Percentiles rank a stretch among this genome's conserved stretches.
Evolutionary conservation across 208 protist species (phyloP).

Genomic region (Crithidia bombi): DNA sequence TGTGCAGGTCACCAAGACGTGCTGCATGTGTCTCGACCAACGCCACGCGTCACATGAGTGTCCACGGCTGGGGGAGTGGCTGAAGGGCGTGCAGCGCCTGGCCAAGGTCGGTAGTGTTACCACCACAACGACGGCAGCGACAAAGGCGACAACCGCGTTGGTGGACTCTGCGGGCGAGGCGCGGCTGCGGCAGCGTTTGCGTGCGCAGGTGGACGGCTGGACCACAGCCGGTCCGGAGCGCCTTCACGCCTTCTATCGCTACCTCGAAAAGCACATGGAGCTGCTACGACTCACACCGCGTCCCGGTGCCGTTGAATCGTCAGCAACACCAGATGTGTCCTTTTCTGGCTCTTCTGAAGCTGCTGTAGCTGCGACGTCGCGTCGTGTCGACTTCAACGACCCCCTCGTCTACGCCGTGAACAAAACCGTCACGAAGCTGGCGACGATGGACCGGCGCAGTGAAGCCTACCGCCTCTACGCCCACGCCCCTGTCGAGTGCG

Average conservation of each 20-base stretch:
- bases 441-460: constrained; percentile 41
- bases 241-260: constrained; percentile 81
- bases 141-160: constrained; percentile 6
- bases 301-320: too few relatives aligned
- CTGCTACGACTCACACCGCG: constrained; percentile 20
- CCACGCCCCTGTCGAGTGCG: constrained; percentile 38
- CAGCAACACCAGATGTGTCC: too few relatives aligned
- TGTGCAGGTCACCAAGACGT: constrained; percentile 83
- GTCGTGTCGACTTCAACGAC: constrained; percentile 30
- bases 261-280: constrained; percentile 62
- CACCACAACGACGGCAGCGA: neutral
- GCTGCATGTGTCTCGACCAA: constrained; percentile 91
- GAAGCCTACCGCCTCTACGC: constrained; percentile 80
- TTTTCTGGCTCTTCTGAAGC: neutral
- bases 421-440: constrained; percentile 61
- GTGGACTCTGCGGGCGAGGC: constrained; percentile 18
- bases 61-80: constrained; percentile 66
- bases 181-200: constrained; percentile 43
- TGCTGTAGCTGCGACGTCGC: neutral
- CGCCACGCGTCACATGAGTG: constrained; percentile 79
- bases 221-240: constrained; percentile 80
- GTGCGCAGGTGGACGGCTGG: constrained; percentile 85
- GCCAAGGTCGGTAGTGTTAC: neutral
- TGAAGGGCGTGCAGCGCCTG: constrained; percentile 51
- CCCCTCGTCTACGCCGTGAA: constrained; percentile 83